Evolutionary conservation across 306 rosid genomes (phyloP).

Genomic region (Sphenostylis stenocarpa): DNA sequence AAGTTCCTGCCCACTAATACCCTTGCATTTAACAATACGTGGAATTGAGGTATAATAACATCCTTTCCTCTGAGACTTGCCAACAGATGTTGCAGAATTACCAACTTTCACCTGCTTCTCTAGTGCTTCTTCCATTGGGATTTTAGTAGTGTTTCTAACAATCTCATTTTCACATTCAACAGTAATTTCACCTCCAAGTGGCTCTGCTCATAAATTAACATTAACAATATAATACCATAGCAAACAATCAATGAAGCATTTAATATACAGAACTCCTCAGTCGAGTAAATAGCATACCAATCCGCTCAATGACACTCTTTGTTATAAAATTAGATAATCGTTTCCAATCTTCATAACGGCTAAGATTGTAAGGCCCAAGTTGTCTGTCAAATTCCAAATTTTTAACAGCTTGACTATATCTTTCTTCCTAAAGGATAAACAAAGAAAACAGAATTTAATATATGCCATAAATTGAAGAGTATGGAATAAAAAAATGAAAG

Average conservation of each 20-base stretch:
- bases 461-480: background rate
- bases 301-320: slow-evolving; percentile 49
- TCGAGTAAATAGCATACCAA: slow-evolving; percentile 52
- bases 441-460: slow-evolving; percentile 16
- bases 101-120: slow-evolving; percentile 61
- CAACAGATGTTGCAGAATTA: slow-evolving; percentile 53
- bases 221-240: slow-evolving; percentile 11
- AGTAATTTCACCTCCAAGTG: slow-evolving; percentile 88
- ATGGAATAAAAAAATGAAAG: background rate
- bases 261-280: slow-evolving; percentile 14
- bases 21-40: slow-evolving; percentile 66
- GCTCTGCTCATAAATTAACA: slow-evolving; percentile 56
- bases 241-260: slow-evolving; percentile 1
- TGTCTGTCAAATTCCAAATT: slow-evolving; percentile 81
- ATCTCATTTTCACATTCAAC: slow-evolving; percentile 60
- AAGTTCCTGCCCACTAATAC: slow-evolving; percentile 76
- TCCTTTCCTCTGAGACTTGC: slow-evolving; percentile 53
- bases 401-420: slow-evolving; percentile 66
- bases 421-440: slow-evolving; percentile 56
- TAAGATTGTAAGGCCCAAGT: slow-evolving; percentile 83
- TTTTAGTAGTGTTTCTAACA: slow-evolving; percentile 47
- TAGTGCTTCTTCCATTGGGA: slow-evolving; percentile 61
- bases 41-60: slow-evolving; percentile 90
- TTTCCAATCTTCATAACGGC: slow-evolving; percentile 68
- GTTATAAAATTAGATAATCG: slow-evolving; percentile 69